Percentiles rank a stretch among this genome's conserved stretches.
These are phyloP conservation scores for Phytopythium oedochilum DNA, from an alignment of 352 stramenopile genomes.

Conservation along the genomic window DNA sequence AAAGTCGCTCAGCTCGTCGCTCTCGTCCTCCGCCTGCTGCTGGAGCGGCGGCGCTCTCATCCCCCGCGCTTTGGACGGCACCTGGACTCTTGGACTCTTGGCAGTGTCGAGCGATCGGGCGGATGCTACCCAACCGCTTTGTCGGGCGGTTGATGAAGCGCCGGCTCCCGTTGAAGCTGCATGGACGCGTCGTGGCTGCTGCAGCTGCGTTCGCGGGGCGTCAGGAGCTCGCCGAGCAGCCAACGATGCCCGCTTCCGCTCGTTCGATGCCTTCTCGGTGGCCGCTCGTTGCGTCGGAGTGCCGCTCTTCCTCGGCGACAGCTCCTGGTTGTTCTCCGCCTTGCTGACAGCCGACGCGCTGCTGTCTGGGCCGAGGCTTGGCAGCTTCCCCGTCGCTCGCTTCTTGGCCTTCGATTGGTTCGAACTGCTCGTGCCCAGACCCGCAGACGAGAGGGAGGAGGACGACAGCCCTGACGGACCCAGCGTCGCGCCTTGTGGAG, in stretches of 20 bases:
- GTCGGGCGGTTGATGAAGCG: too few relatives aligned
- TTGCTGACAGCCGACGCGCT: background rate
- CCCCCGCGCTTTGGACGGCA: too few relatives aligned
- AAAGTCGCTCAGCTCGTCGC: slow-evolving; percentile 35
- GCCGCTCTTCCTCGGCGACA: slow-evolving; percentile 11
- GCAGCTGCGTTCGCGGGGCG: background rate
- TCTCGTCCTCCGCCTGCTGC: background rate
- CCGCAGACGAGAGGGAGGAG: background rate
- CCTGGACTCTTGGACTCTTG: background rate
- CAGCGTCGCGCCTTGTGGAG: background rate
- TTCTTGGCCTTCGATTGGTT: background rate
- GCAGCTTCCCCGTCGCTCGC: slow-evolving; percentile 1
- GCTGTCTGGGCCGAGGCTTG: background rate
- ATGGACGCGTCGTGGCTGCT: background rate
- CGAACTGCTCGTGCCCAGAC: background rate
- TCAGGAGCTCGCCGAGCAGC: background rate
- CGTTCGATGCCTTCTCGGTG: too few relatives aligned
- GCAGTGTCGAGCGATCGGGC: background rate
- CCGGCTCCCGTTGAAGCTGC: background rate
- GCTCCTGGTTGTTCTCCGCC: slow-evolving; percentile 23
- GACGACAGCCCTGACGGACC: background rate
- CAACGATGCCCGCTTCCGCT: background rate
- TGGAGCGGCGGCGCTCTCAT: background rate
- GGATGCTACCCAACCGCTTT: background rate
- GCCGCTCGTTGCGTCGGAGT: background rate